Base-by-base conservation (phyloP, 768 basidiomycete species). In the Plicaturopsis crispa region DNA sequence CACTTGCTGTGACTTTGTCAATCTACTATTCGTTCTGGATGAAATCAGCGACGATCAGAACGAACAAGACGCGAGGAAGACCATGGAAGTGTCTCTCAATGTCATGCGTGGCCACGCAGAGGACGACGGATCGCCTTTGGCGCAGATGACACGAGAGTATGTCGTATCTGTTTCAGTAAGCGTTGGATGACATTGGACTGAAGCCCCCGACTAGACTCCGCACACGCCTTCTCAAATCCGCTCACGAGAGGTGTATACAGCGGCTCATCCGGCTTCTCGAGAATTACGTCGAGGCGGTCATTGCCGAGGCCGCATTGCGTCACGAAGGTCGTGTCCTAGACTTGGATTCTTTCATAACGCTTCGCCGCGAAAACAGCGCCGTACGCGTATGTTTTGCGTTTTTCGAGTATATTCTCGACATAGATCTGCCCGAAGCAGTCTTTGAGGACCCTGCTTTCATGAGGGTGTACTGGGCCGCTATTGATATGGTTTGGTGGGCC, bases 281-380 rank as follows among this genome's bases (percentile, higher is more conserved):
- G 40, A 64, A 65, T 21, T 82, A 83, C 54, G 69, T 80, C 19
- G 60, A 71, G 19, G 71, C 67, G 31, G 75, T 85, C 4, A 67
- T 66, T n/a, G 56, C 52, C 35, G 78, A 83, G 55, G 80, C 80
- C 7, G 69, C 71, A 44, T 69, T 80, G 35, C 75, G 80, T 35
- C 73, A 80, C 50, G 59, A 56, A 38, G 69, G 69, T 12, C 55
- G 72, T 34, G 68, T 84, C 21, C 74, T 81, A 30, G 65, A 67
- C 50, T 52, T 77, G 31, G 62, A 69, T 7, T 56, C 69, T 3
- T 84, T 76, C 60, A 63, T 72, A 36, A 48, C 60, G 3, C 67
- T 81, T 42, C 78, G 81, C 34, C 72, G 82, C 36, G 75, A 83
- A 50, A 83, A 78, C 55, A 82, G 80, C 52, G 82, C 75, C 31